Conservation (phyloP, 768 basidiomycete species). For the Calocybe cyanea region DNA sequence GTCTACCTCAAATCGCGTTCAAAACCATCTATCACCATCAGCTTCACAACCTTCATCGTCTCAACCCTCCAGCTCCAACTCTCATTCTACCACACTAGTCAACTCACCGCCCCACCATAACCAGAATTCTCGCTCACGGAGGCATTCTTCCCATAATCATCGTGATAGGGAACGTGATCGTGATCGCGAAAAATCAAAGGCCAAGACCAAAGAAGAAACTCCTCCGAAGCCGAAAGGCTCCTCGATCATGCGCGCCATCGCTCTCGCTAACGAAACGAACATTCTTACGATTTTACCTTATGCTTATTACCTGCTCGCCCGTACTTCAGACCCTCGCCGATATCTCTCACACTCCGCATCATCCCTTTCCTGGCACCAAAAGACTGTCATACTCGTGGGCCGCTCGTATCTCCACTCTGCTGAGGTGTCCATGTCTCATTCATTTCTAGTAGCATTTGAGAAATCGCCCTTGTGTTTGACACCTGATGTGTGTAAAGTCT, state of each 20-base stretch:
- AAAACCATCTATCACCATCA: neutral
- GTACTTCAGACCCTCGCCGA: constrained; percentile 29
- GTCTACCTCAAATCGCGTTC: neutral
- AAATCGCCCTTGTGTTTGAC: constrained; percentile 27
- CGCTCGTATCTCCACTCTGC: constrained; percentile 38
- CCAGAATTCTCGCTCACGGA: constrained; percentile 1
- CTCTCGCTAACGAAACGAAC: constrained; percentile 37
- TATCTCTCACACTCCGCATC: constrained; percentile 30
- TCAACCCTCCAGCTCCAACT: neutral
- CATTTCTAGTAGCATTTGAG: constrained; percentile 38
- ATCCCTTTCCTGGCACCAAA: constrained; percentile 35
- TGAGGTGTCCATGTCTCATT: constrained; percentile 37
- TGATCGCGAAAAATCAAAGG: constrained; percentile 4
- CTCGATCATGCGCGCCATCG: constrained; percentile 39
- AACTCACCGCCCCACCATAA: neutral
- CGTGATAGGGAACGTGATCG: constrained; percentile 1
- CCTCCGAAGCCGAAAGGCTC: constrained; percentile 27
- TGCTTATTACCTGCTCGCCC: constrained; percentile 47
- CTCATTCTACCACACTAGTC: neutral
- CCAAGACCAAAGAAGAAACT: constrained; percentile 9
- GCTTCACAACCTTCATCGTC: neutral
- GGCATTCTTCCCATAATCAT: constrained; percentile 2
- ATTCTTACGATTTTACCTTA: constrained; percentile 42
- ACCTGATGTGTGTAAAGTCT: constrained; percentile 26
- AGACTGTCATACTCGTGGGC: constrained; percentile 36